Evolutionary conservation across 2,329 filamentous ascomycete genomes (phyloP).

Genomic region (Paraphaeosphaeria sporulosa): DNA sequence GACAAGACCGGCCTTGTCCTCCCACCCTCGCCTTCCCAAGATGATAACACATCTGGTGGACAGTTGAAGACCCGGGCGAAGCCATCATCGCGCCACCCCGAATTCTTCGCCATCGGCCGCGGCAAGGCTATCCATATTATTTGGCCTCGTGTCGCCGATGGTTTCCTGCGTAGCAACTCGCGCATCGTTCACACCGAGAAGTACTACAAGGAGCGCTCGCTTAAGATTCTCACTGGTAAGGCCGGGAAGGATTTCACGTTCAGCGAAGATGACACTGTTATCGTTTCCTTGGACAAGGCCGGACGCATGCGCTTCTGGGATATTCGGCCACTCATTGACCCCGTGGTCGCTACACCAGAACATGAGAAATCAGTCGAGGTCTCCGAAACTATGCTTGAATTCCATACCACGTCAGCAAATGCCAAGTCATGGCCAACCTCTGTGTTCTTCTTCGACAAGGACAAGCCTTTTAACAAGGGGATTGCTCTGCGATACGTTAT

Average conservation of each 20-base stretch:
- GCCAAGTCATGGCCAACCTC: constrained; percentile 98
- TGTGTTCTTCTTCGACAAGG: constrained; percentile 94
- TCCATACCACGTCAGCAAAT: constrained; percentile 83
- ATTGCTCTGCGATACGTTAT: constrained; percentile 93
- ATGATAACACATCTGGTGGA: constrained; percentile 89
- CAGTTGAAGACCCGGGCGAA: constrained; percentile 95
- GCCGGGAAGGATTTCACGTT: constrained; percentile 98
- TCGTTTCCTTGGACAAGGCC: constrained; percentile 96
- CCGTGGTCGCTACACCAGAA: constrained; percentile 53
- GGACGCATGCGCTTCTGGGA: constrained; percentile 99
- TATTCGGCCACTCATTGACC: constrained; percentile 75
- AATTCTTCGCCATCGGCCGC: constrained; percentile 93
- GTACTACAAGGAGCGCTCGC: constrained; percentile 82
- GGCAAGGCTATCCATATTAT: constrained; percentile 97
- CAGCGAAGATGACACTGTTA: constrained; percentile 92
- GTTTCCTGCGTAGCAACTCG: constrained; percentile 60
- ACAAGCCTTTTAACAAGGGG: constrained; percentile 88
- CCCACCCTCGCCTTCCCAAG: constrained; percentile 82
- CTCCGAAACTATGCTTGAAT: constrained; percentile 83
- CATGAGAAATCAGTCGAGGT: constrained; percentile 70
- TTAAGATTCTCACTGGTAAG: constrained; percentile 97
- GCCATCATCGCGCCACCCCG: constrained; percentile 85
- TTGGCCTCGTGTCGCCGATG: constrained; percentile 63
- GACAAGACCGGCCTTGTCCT: constrained; percentile 89
- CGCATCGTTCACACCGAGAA: constrained; percentile 82